Percentiles rank a stretch among this genome's conserved stretches.
Evolutionary conservation across 2,329 filamentous ascomycete genomes (phyloP).

Genomic region (Fusarium mexicanum): DNA sequence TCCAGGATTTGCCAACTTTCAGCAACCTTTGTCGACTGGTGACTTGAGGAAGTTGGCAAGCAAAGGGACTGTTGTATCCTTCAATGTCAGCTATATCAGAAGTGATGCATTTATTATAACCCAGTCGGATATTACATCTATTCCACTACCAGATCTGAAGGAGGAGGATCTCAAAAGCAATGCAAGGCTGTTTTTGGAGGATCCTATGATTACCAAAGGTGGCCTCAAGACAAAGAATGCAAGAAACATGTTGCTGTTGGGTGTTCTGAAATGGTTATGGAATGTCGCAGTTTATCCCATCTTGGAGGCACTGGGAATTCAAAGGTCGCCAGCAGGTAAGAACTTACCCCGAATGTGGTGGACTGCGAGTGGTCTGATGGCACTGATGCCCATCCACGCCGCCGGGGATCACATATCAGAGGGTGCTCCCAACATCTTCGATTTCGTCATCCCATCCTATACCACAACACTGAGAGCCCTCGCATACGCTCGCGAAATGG

Average conservation of each 20-base stretch:
- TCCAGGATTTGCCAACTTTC: not conserved
- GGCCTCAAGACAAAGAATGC: rapidly evolving
- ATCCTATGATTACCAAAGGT: not conserved
- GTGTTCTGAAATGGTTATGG: not conserved
- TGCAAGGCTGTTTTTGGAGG: not conserved
- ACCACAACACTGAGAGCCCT: not conserved
- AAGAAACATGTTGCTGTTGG: rapidly evolving
- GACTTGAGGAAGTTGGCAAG: rapidly evolving
- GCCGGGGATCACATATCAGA: rapidly evolving
- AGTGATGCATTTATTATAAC: not conserved
- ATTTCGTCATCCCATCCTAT: rapidly evolving
- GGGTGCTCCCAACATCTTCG: rapidly evolving
- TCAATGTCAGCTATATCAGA: not conserved
- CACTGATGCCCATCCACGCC: not conserved
- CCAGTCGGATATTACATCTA: rapidly evolving
- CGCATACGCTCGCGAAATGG: rapidly evolving
- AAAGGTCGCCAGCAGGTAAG: rapidly evolving
- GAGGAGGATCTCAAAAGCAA: not conserved
- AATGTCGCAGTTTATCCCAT: not conserved
- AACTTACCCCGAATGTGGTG: not conserved
- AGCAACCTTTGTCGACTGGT: rapidly evolving
- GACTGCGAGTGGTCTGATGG: not conserved
- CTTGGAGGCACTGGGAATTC: rapidly evolving
- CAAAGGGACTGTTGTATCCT: not conserved
- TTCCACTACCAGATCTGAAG: rapidly evolving